Evolutionary conservation across 1,139 yeast genomes (phyloP).

Genomic region (Komagataea norvegica): DNA sequence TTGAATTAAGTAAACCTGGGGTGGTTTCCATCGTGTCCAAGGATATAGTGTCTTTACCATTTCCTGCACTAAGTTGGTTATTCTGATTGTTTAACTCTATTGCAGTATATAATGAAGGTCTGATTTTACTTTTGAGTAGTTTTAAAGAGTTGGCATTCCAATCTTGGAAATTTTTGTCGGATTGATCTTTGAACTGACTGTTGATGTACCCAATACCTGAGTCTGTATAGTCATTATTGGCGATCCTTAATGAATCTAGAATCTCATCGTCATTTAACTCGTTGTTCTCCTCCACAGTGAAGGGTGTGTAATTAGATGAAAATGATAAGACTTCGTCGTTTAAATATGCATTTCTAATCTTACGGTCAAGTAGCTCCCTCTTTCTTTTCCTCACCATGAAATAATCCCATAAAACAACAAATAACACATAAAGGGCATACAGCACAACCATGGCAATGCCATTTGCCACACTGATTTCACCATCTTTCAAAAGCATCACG

Average conservation of each 20-base stretch:
- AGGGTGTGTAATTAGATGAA: conserved; percentile 11
- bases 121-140: conserved; percentile 20
- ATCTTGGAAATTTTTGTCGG: conserved; percentile 14
- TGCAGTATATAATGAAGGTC: conserved; percentile 43
- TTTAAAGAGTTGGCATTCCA: conserved; percentile 18
- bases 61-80: conserved; percentile 6
- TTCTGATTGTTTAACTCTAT: conserved; percentile 32
- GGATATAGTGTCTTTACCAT: conserved; percentile 12
- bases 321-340: conserved; percentile 8
- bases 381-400: conserved; percentile 23
- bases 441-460: conserved; percentile 40
- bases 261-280: conserved; percentile 29
- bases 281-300: conserved; percentile 15
- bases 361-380: conserved; percentile 21
- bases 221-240: conserved; percentile 4
- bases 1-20: too few species aligned
- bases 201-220: conserved; percentile 21
- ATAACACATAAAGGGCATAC: conserved; percentile 37
- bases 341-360: conserved; percentile 21
- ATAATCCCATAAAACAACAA: conserved; percentile 38
- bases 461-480: conserved; percentile 43
- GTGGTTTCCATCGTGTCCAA: conserved; percentile 11
- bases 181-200: conserved; percentile 13
- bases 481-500: conserved; percentile 44
- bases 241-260: conserved; percentile 16